Conservation (phyloP, 306 rosid genomes). For the Prosopis cineraria region DNA sequence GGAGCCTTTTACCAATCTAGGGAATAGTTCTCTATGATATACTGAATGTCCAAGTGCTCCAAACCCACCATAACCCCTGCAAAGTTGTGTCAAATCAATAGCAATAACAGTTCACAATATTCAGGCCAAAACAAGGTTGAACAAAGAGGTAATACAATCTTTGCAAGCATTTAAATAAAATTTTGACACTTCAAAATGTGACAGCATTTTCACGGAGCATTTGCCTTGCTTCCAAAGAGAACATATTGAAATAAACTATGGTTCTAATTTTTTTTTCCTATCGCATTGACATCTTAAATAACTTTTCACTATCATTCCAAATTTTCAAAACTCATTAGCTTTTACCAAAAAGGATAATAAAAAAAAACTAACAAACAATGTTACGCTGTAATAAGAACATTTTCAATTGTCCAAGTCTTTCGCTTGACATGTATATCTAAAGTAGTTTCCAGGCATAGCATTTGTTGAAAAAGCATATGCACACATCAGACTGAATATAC, state of each 20-base stretch:
- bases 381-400: not conserved
- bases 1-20: conserved; percentile 83
- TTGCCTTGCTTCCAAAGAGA: not conserved
- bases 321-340: not conserved
- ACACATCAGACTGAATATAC: not conserved
- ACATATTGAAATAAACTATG: not conserved
- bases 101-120: conserved; percentile 34
- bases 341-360: not conserved
- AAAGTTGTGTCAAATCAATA: conserved; percentile 59
- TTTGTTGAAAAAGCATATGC: not conserved
- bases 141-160: conserved; percentile 1
- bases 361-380: not conserved
- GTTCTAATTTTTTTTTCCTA: not conserved
- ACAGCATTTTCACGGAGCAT: conserved; percentile 22
- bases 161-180: conserved; percentile 10
- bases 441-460: not conserved
- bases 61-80: conserved; percentile 99
- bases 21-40: conserved; percentile 74
- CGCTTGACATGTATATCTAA: not conserved
- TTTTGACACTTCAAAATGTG: conserved; percentile 9
- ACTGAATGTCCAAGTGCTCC: conserved; percentile 97
- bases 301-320: not conserved
- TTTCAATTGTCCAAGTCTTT: not conserved
- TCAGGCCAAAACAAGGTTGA: conserved; percentile 34
- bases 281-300: not conserved